These are phyloP conservation scores for Gleditsia sinensis DNA, from an alignment of 306 rosid genomes.

Conservation along the genomic window DNA sequence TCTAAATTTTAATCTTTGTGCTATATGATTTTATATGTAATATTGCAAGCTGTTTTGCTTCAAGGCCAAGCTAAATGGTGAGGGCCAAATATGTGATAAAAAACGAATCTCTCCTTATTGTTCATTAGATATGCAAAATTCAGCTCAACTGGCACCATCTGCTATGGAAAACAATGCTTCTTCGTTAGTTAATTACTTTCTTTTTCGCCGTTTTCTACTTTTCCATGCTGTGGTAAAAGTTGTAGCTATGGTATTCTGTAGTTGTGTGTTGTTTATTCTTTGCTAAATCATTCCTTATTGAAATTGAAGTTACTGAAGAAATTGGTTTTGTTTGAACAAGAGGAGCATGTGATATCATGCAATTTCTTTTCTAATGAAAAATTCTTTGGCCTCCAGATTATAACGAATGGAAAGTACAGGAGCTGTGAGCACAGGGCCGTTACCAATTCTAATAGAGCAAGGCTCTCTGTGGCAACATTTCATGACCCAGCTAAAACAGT, in stretches of 20 bases:
- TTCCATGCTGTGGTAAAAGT: neutral
- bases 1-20: too few species aligned
- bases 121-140: neutral
- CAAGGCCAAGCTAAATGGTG: conserved; percentile 14
- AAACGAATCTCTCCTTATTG: neutral
- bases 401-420: conserved; percentile 79
- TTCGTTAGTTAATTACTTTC: neutral
- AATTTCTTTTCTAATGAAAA: conserved; percentile 13
- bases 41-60: conserved; percentile 6
- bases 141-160: neutral
- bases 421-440: conserved; percentile 78
- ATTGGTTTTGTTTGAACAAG: conserved; percentile 18
- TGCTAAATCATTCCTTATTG: conserved; percentile 12
- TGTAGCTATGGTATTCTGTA: conserved; percentile 22
- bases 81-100: neutral
- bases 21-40: too few species aligned
- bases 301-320: neutral
- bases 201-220: neutral
- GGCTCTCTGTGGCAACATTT: conserved; percentile 89
- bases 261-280: conserved; percentile 2
- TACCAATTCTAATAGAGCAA: conserved; percentile 62
- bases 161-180: too few species aligned
- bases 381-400: conserved; percentile 54
- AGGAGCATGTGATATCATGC: neutral
- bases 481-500: conserved; percentile 81